Percentiles rank a stretch among this genome's conserved stretches.
Evolutionary conservation across 169 alveolate species (phyloP).

Genomic region (Haemoproteus tartakovskyi): DNA sequence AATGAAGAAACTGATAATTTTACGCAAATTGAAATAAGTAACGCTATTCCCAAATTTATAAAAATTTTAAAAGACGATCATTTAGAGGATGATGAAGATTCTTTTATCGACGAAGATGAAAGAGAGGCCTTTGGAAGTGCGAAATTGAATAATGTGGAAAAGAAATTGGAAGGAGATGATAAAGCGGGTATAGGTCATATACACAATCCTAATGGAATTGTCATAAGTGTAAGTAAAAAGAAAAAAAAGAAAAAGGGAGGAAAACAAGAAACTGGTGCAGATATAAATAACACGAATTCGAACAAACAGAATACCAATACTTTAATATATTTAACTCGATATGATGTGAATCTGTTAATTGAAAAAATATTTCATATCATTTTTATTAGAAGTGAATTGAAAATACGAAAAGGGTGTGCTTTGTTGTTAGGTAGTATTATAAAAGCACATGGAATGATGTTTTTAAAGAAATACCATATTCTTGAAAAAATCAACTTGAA

Average conservation of each 20-base stretch:
- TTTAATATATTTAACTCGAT: slow-evolving; percentile 16
- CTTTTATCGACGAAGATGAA: background rate
- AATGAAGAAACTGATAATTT: slow-evolving; percentile 57
- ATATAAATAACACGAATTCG: background rate
- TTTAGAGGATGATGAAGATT: slow-evolving; percentile 1
- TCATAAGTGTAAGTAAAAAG: background rate
- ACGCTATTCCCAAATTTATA: slow-evolving; percentile 58
- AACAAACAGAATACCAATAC: background rate
- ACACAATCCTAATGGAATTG: slow-evolving; percentile 1
- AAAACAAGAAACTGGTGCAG: background rate
- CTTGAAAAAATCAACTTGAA: slow-evolving; percentile 22
- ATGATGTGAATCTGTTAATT: slow-evolving; percentile 24
- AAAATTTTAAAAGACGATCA: slow-evolving; percentile 34
- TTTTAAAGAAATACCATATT: slow-evolving; percentile 17
- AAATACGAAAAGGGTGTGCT: slow-evolving; percentile 59
- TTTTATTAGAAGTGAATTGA: slow-evolving; percentile 33
- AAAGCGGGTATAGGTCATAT: background rate
- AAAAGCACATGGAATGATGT: slow-evolving; percentile 60
- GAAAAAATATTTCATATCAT: slow-evolving; percentile 20
- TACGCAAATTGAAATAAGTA: slow-evolving; percentile 65
- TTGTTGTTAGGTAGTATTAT: slow-evolving; percentile 39
- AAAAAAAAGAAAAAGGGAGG: too few species aligned
- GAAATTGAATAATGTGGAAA: too few species aligned
- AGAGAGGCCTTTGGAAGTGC: background rate
- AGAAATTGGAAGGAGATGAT: background rate